Evolutionary conservation across 2,329 filamentous ascomycete genomes (phyloP).

Genomic region (Aurifilum marmelostoma): DNA sequence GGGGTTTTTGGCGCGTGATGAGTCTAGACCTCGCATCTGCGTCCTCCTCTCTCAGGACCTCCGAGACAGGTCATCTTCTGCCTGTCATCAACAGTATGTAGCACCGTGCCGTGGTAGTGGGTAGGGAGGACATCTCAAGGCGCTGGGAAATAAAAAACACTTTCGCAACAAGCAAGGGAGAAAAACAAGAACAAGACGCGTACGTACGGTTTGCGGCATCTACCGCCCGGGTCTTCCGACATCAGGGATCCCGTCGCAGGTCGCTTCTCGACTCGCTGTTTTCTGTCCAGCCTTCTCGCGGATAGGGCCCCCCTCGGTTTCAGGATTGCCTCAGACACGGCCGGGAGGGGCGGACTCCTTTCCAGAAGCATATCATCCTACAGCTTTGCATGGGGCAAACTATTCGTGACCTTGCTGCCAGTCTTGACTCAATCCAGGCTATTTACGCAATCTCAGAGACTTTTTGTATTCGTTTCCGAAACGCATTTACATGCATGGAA

Average conservation of each 20-base stretch:
- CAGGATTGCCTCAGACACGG: slow-evolving; percentile 46
- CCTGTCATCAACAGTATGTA: not conserved
- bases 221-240: not conserved
- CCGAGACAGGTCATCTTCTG: not conserved
- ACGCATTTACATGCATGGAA: not conserved
- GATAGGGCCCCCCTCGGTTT: slow-evolving; percentile 38
- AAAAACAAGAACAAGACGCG: not conserved
- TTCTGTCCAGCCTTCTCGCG: slow-evolving; percentile 12
- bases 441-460: not conserved
- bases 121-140: not conserved
- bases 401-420: not conserved
- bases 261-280: slow-evolving; percentile 18
- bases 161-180: not conserved
- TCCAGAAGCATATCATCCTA: not conserved
- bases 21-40: not conserved
- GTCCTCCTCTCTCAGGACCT: not conserved
- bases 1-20: not conserved
- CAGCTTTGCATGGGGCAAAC: not conserved
- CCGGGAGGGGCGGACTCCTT: not conserved
- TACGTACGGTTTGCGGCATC: not conserved
- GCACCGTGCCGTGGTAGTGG: not conserved
- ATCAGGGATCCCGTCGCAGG: slow-evolving; percentile 18
- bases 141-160: not conserved
- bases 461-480: not conserved
- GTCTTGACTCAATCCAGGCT: not conserved